Base-by-base conservation (phyloP, 805 yeast species). In the Pichia nanzhaoensis region DNA sequence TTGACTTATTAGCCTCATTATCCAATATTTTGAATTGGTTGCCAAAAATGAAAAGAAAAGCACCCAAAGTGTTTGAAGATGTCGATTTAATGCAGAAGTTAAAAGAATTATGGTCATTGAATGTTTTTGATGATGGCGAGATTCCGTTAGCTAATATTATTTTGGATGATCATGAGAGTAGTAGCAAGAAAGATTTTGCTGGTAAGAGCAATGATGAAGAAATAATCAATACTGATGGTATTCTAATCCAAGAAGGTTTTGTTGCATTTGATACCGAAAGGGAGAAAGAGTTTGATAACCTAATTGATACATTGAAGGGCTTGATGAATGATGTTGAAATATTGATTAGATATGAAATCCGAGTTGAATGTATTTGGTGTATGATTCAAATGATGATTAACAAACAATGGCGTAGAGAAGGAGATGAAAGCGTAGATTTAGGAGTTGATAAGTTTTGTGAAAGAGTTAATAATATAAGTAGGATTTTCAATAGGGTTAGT, bases 1-100 rank as follows among this genome's bases (percentile, higher is more conserved):
- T 81, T 12, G 64, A 77, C 43, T 64, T 85, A 37, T 64, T 79
- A 17, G 67, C 75, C 13, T 74, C 84, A 4, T 51, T 82, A 1
- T 64, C 69, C 16, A 77, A 88, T 80, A 64, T 80, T 3, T 59
- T 77, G 34, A 54, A 66, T 16, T 81, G 89, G 84, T 67, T 85
- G 37, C 82, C 85, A 0, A 56, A 56, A 5, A 61, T 80, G 56
- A 68, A 75, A 44, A 73, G 75, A 42, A 69, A 67, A 8, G 59
- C 65, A 16, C 51, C 54, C 4, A 42, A 46, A 33, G 37, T 46
- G 5, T 41, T 44, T 37, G 37, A 34, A 13, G 33, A 47, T 7
- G 44, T 54, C 7, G 54, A 46, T 37, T 45, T 53, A 8, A 14
- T 24, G n/a, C 54, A 58, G 22, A 44, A 50, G 13, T 45, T 63